A percentile compares a stretch with the other conserved stretches of the same genome.
Evolutionary conservation across 2,329 filamentous ascomycete genomes (phyloP).

Genomic region (Arthrobotrys pseudoclavata): DNA sequence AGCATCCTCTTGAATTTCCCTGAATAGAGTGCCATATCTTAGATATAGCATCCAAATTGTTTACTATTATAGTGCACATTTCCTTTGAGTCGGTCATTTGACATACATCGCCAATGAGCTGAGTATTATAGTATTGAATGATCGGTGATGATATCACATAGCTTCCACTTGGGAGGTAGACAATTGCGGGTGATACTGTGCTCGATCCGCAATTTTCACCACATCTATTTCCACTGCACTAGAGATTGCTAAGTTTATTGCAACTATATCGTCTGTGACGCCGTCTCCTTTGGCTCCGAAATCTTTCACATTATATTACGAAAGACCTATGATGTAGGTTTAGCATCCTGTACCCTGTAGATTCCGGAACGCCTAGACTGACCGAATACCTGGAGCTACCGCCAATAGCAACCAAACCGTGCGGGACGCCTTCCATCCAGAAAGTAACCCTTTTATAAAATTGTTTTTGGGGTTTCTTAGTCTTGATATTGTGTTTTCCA

Average conservation of each 20-base stretch:
- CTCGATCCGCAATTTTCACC: neutral
- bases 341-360: too few relatives aligned
- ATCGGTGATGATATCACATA: neutral
- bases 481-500: too few relatives aligned
- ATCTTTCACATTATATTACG: neutral
- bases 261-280: neutral
- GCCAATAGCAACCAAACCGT: neutral
- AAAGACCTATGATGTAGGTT: too few relatives aligned
- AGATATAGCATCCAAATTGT: too few relatives aligned
- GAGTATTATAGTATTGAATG: neutral
- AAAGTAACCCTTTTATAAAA: too few relatives aligned
- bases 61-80: too few relatives aligned
- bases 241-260: neutral
- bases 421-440: neutral
- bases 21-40: too few relatives aligned
- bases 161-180: neutral
- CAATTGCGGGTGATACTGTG: neutral
- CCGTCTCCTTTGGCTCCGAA: neutral
- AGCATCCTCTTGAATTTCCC: too few relatives aligned
- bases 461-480: too few relatives aligned
- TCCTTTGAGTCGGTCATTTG: too few relatives aligned
- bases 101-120: neutral
- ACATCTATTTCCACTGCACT: neutral
- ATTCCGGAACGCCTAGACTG: too few relatives aligned
- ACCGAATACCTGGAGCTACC: neutral